Evolutionary conservation across 2,329 filamentous ascomycete genomes (phyloP).

Genomic region (Alternaria incomplexa): DNA sequence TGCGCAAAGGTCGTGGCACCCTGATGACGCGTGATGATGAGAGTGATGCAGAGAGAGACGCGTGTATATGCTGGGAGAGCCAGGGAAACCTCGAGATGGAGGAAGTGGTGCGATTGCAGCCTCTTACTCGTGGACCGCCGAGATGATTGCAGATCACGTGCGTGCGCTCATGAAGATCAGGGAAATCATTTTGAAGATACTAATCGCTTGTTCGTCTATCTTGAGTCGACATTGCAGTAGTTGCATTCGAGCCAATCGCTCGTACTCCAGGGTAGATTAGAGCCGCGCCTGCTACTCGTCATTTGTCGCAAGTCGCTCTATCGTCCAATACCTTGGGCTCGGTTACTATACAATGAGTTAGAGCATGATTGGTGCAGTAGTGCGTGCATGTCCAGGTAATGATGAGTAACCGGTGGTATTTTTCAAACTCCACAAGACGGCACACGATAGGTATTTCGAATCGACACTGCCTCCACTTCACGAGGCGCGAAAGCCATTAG

Average conservation of each 20-base stretch:
- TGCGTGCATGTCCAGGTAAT: neutral
- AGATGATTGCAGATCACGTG: neutral
- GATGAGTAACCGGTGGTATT: neutral
- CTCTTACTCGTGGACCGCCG: neutral
- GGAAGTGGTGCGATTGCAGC: neutral
- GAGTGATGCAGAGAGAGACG: neutral
- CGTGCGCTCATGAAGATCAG: neutral
- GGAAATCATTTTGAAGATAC: neutral
- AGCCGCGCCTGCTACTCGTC: neutral
- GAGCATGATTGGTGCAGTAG: neutral
- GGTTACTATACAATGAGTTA: neutral
- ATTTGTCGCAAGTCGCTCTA: neutral
- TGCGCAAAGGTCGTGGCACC: neutral
- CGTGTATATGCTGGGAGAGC: neutral
- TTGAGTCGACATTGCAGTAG: neutral
- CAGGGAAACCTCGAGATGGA: neutral
- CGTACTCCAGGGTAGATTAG: neutral
- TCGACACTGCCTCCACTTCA: neutral
- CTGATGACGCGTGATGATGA: neutral
- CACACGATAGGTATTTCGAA: neutral
- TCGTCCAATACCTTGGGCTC: neutral
- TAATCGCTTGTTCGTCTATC: neutral
- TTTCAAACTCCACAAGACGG: neutral
- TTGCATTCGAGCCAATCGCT: neutral
- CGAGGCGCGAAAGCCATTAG: neutral